Base-by-base conservation (phyloP, 208 protist species). In the Acanthamoeba sp. region DNA sequence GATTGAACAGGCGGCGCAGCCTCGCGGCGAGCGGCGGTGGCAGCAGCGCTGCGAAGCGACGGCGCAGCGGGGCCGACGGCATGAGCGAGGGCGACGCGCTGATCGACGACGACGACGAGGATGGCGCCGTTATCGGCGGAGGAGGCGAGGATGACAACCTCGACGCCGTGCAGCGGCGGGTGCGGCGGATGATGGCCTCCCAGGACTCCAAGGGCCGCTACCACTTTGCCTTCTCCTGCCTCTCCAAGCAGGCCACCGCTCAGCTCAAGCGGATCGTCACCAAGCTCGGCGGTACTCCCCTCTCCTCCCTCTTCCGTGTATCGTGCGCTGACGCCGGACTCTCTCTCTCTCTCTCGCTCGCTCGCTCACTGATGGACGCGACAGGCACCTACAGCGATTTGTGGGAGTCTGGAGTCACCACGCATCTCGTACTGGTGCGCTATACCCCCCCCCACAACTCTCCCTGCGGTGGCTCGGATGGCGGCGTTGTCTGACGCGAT, bases 201-300 rank as follows among this genome's bases (percentile, higher is more conserved):
- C 34, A 87, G 42, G 48, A 87, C n/a, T 16, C 18, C 48, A n/a
- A 87, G 42, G 29, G 32, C 16, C 78, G 78, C 78, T 36, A 87
- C n/a, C 78, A 87, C 48, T 87, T 87, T 38, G 78, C 78, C 78
- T 59, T 87, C 78, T 87, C 78, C 34, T 87, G 78, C 48, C 27
- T 87, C 48, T 29, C 78, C 16, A 87, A 87, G 45, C 7, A 42
- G 9, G 27, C 7, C 45, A 32, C 40, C 40, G 27, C 42, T 14
- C 40, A 87, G 48, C 78, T 87, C 45, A 87, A 87, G 78, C 40
- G 78, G 18, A 87, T 87, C 78, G 45, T 87, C 78, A 87, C 45
- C 24, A 87, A 87, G 48, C 78, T 87, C 20, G 78, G 78, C 45
- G 78, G 69, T 80, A 80, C 27, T 80, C n/a, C 18, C 34, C 40